Percentiles rank a stretch among this genome's conserved stretches.
phyloP scores from a whole-genome alignment of 495 filamentous ascomycete genomes.

The Chaetomium fimeti region DNA sequence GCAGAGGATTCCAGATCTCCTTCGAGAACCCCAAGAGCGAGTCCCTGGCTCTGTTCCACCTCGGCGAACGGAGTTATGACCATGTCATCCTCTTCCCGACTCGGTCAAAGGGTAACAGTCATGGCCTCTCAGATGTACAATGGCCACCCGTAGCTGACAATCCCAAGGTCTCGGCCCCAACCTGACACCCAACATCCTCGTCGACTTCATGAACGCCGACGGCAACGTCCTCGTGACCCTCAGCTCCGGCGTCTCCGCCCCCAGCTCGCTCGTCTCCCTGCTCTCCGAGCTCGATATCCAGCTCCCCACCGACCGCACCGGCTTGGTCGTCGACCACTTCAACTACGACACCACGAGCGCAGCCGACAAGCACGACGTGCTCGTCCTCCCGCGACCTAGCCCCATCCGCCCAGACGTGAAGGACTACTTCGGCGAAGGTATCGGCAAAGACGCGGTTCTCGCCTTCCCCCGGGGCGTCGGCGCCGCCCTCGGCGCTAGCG shows the following conservation, averaged over 20 bases:
- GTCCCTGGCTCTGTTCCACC: slow-evolving; percentile 74
- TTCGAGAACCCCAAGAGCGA: slow-evolving; percentile 87
- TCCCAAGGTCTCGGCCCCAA: slow-evolving; percentile 78
- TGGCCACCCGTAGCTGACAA: slow-evolving; percentile 19
- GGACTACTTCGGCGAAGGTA: slow-evolving; percentile 71
- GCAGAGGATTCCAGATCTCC: slow-evolving; percentile 72
- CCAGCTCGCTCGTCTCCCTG: slow-evolving; percentile 76
- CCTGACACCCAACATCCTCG: slow-evolving; percentile 78
- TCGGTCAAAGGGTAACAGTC: slow-evolving; percentile 78
- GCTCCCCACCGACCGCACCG: slow-evolving; percentile 76
- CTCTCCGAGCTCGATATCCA: slow-evolving; percentile 90
- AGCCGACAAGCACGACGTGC: slow-evolving; percentile 81
- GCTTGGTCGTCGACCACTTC: slow-evolving; percentile 90
- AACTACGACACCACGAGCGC: slow-evolving; percentile 78
- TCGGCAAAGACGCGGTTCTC: slow-evolving; percentile 51
- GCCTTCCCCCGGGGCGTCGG: slow-evolving; percentile 79
- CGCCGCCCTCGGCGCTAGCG: slow-evolving; percentile 73
- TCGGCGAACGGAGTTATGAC: slow-evolving; percentile 86
- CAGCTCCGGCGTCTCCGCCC: slow-evolving; percentile 67
- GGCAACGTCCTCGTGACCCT: slow-evolving; percentile 93
- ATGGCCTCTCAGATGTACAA: slow-evolving; percentile 7
- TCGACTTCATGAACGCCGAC: slow-evolving; percentile 85
- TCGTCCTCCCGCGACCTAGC: slow-evolving; percentile 67
- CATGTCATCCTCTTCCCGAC: slow-evolving; percentile 84
- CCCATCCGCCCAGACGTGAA: slow-evolving; percentile 65